A percentile compares a stretch with the other conserved stretches of the same genome.
These are phyloP conservation scores for Acaromyces ingoldii DNA, from an alignment of 1,284 basidiomycete species.

Conservation along the genomic window DNA sequence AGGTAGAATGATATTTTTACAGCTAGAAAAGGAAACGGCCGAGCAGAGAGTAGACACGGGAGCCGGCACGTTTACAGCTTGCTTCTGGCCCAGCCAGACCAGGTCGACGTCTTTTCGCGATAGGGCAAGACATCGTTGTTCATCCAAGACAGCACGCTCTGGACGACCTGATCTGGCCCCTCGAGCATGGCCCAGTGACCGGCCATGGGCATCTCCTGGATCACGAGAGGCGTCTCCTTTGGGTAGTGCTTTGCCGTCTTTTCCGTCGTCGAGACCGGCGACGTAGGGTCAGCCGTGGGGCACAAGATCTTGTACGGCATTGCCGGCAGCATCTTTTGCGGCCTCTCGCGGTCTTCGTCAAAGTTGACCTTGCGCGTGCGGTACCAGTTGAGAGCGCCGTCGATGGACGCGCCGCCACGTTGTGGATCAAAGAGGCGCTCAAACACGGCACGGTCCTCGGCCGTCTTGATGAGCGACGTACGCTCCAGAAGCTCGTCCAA, in stretches of 20 bases:
- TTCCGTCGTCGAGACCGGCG: neutral
- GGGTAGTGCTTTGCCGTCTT: neutral
- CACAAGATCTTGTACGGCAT: conserved; percentile 4
- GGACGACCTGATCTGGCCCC: conserved; percentile 1
- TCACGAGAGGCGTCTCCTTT: neutral
- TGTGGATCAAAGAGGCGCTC: conserved; percentile 20
- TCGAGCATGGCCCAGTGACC: conserved; percentile 8
- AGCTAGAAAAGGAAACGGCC: no score
- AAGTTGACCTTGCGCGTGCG: conserved; percentile 33
- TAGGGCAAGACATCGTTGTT: neutral
- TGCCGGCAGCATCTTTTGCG: neutral
- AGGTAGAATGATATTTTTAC: no score
- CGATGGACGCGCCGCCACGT: conserved; percentile 32
- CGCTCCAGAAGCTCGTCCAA: neutral
- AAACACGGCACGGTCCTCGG: conserved; percentile 17
- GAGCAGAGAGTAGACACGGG: no score
- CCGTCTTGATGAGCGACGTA: no score
- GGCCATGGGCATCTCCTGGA: neutral
- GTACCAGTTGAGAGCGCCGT: conserved; percentile 42
- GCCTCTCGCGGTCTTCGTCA: conserved; percentile 21
- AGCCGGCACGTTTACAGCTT: no score
- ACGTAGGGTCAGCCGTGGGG: conserved; percentile 1
- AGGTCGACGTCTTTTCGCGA: no score
- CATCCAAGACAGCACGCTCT: neutral
- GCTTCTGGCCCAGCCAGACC: no score